These are phyloP conservation scores for Novymonas esmeraldas DNA, from an alignment of 208 protist genomes.

Conservation along the genomic window DNA sequence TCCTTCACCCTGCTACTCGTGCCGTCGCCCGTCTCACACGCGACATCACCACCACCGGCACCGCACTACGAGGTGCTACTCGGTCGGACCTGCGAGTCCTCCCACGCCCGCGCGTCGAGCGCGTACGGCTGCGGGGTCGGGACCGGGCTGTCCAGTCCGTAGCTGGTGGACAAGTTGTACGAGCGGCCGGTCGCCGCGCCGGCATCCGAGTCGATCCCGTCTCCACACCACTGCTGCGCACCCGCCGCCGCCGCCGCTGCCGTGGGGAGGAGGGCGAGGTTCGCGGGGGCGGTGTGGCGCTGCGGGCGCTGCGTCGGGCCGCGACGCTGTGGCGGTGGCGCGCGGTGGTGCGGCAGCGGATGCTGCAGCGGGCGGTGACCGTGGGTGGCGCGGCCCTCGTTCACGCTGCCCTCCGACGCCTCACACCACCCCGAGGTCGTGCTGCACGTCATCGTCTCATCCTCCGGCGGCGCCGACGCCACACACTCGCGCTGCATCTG, in stretches of 20 bases:
- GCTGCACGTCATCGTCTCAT: slow-evolving; percentile 16
- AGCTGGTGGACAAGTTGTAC: slow-evolving; percentile 19
- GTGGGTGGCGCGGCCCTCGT: neutral
- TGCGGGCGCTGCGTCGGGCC: neutral
- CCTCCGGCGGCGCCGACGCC: slow-evolving; percentile 21
- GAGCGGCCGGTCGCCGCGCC: slow-evolving; percentile 23
- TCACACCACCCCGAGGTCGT: slow-evolving; percentile 1
- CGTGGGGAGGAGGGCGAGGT: neutral
- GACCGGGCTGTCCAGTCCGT: slow-evolving; percentile 20
- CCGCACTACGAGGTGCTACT: slow-evolving; percentile 2
- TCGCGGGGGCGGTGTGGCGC: neutral
- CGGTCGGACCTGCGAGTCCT: slow-evolving; percentile 3
- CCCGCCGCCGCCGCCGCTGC: neutral
- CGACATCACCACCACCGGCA: too few species aligned
- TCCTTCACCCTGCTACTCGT: neutral
- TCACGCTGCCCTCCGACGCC: slow-evolving; percentile 1
- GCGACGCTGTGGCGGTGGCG: neutral
- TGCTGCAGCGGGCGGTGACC: neutral
- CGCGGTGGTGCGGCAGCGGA: neutral
- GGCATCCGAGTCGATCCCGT: slow-evolving; percentile 9
- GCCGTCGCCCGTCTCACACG: too few species aligned
- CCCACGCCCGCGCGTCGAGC: slow-evolving; percentile 7
- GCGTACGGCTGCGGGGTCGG: slow-evolving; percentile 10
- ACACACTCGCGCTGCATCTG: too few species aligned
- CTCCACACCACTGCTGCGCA: neutral